Evolutionary conservation across 139 green algal genomes (phyloP).

Genomic region (Chlorella sp.): DNA sequence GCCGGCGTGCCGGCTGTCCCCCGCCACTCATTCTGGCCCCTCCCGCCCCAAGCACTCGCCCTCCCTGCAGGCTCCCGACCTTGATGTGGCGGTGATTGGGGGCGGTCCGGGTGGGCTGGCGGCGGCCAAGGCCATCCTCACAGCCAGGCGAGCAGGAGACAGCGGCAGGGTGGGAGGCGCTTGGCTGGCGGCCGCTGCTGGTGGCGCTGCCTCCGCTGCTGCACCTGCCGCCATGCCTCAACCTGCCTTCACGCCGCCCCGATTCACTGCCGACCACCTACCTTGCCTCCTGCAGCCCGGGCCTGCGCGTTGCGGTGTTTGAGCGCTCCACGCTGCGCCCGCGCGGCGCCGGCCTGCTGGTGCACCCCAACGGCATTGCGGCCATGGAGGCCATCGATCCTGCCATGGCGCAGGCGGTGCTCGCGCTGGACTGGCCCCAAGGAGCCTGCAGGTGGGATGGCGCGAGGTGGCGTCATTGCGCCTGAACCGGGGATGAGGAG

Average conservation of each 20-base stretch:
- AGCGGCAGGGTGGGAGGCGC: not conserved
- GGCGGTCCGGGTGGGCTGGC: constrained; percentile 26
- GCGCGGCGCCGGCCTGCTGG: not conserved
- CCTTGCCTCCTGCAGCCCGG: constrained; percentile 3
- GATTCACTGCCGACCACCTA: not conserved
- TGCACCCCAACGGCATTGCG: constrained; percentile 20
- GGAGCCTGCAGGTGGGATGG: not conserved
- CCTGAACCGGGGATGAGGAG: too few relatives aligned
- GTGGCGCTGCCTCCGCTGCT: too few relatives aligned
- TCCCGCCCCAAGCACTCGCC: too few relatives aligned
- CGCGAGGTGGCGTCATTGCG: too few relatives aligned
- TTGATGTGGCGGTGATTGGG: constrained; percentile 27
- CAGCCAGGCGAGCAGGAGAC: not conserved
- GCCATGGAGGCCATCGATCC: constrained; percentile 20
- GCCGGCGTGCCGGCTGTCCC: too few relatives aligned
- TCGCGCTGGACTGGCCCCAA: not conserved
- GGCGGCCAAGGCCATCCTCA: constrained; percentile 7
- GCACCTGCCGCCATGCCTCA: not conserved
- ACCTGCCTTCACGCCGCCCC: too few relatives aligned
- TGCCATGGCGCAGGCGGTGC: not conserved
- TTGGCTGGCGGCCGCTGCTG: not conserved
- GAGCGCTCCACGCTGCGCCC: constrained; percentile 10
- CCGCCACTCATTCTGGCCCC: too few relatives aligned
- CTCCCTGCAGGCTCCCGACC: not conserved
- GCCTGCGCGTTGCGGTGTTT: constrained; percentile 6